Percentiles rank a stretch among this genome's conserved stretches.
These are phyloP conservation scores for Debaryomycetaceae sp. DNA, from an alignment of 1,139 yeast genomes.

Conservation along the genomic window DNA sequence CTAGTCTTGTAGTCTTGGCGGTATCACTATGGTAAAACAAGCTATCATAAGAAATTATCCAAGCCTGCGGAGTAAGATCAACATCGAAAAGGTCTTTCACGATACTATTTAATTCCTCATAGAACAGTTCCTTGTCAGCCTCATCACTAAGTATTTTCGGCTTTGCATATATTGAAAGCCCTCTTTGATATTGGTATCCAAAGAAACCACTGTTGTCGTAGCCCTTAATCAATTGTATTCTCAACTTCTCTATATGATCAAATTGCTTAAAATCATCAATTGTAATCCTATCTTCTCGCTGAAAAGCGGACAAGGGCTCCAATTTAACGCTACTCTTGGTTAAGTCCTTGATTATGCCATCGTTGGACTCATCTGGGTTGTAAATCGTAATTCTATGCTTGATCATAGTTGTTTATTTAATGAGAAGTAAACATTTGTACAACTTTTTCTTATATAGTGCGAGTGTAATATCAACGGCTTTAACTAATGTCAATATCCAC, in stretches of 20 bases:
- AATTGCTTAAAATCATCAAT: constrained; percentile 1
- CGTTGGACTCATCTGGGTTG: constrained; percentile 25
- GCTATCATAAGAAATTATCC: constrained; percentile 21
- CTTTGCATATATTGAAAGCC: constrained; percentile 24
- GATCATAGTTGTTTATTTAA: constrained; percentile 7
- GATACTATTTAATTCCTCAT: constrained; percentile 17
- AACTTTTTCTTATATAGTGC: background rate
- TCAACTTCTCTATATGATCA: constrained; percentile 11
- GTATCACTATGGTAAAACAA: constrained; percentile 14
- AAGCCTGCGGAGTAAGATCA: constrained; percentile 11
- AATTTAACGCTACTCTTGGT: constrained; percentile 13
- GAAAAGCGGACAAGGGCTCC: constrained; percentile 11
- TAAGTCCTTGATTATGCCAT: constrained; percentile 21
- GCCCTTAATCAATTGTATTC: constrained; percentile 21
- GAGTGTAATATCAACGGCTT: background rate
- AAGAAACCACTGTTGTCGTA: constrained; percentile 14
- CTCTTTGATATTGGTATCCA: constrained; percentile 20
- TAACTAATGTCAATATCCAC: too few relatives aligned
- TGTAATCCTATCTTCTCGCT: constrained; percentile 21
- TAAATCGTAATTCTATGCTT: constrained; percentile 35
- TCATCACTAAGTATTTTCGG: constrained; percentile 15
- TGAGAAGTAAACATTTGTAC: background rate
- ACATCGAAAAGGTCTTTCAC: constrained; percentile 15
- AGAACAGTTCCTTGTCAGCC: constrained; percentile 17
- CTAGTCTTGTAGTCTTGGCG: background rate